Percentiles rank a stretch among this genome's conserved stretches.
Evolutionary conservation across 2,329 filamentous ascomycete species (phyloP).

Genomic region (Paraphoma chrysanthemicola): DNA sequence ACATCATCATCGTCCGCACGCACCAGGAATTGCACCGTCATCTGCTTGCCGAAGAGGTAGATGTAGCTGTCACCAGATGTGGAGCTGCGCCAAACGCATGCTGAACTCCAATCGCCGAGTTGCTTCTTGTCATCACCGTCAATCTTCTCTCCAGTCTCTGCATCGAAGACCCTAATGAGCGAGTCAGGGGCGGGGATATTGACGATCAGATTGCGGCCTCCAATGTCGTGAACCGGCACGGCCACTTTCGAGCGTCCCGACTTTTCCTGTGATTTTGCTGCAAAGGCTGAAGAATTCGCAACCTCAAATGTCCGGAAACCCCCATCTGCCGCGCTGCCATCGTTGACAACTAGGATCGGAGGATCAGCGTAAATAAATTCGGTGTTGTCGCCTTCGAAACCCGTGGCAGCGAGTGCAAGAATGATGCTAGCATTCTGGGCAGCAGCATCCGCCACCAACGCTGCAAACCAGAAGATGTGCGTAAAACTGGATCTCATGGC

Average conservation of each 20-base stretch:
- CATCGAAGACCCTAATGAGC: slow-evolving; percentile 32
- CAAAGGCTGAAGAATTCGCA: slow-evolving; percentile 11
- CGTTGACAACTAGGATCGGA: slow-evolving; percentile 32
- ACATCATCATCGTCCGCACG: slow-evolving; percentile 12
- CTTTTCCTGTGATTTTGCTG: slow-evolving; percentile 22
- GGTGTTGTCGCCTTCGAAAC: slow-evolving; percentile 38
- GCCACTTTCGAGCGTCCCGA: slow-evolving; percentile 39
- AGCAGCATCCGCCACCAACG: neutral
- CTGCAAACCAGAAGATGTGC: neutral
- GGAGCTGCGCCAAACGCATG: slow-evolving; percentile 35
- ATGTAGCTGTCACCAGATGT: slow-evolving; percentile 35
- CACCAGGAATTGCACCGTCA: slow-evolving; percentile 35
- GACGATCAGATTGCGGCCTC: slow-evolving; percentile 30
- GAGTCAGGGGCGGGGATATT: slow-evolving; percentile 40
- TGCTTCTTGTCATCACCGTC: slow-evolving; percentile 28
- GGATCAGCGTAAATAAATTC: slow-evolving; percentile 30
- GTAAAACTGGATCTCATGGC: neutral
- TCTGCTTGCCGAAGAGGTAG: slow-evolving; percentile 40
- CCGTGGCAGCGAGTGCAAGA: slow-evolving; percentile 27
- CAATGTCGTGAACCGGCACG: slow-evolving; percentile 30
- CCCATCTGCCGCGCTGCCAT: slow-evolving; percentile 37
- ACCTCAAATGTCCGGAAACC: slow-evolving; percentile 30
- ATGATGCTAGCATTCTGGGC: slow-evolving; percentile 21
- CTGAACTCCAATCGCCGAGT: slow-evolving; percentile 39
- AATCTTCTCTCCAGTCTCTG: slow-evolving; percentile 18